Evolutionary conservation across 164 flowering plant genomes (phyloP).

Genomic region (Tetrastigma voinierianum): DNA sequence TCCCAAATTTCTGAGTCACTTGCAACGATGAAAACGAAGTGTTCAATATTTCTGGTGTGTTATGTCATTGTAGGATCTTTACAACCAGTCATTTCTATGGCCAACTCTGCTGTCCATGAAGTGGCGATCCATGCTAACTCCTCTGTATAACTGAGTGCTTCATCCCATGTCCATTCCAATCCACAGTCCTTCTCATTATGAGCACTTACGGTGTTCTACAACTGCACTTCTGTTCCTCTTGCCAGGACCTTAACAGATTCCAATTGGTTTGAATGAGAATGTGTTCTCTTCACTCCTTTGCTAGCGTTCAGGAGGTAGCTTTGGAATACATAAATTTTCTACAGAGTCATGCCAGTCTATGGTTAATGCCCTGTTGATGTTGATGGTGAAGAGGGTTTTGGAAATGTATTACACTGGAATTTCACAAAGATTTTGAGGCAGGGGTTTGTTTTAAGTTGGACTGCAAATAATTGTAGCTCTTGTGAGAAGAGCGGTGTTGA

Average conservation of each 20-base stretch:
- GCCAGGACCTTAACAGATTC: not conserved
- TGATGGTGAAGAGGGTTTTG: not conserved
- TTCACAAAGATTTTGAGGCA: slow-evolving; percentile 31
- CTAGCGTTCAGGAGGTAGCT: slow-evolving; percentile 25
- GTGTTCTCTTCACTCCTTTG: slow-evolving; percentile 28
- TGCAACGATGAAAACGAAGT: too few relatives aligned
- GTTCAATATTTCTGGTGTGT: too few relatives aligned
- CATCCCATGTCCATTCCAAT: slow-evolving; percentile 26
- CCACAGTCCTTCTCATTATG: slow-evolving; percentile 10
- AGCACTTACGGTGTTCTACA: slow-evolving; percentile 43
- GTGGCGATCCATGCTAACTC: slow-evolving; percentile 31
- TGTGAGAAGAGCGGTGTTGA: slow-evolving; percentile 27
- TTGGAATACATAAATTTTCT: slow-evolving; percentile 20
- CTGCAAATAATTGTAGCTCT: slow-evolving; percentile 27
- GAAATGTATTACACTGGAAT: slow-evolving; percentile 14
- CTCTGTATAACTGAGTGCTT: slow-evolving; percentile 38
- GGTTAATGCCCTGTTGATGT: slow-evolving; percentile 33
- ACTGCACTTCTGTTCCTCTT: slow-evolving; percentile 27
- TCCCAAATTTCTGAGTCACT: too few relatives aligned
- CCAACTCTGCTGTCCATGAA: slow-evolving; percentile 19
- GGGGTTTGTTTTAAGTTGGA: slow-evolving; percentile 50
- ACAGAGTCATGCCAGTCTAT: slow-evolving; percentile 25
- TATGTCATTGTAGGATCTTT: too few relatives aligned
- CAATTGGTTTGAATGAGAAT: slow-evolving; percentile 26
- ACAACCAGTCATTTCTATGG: slow-evolving; percentile 23